Conservation (phyloP, 805 yeast genomes). For the Barnettozyma vustinii region DNA sequence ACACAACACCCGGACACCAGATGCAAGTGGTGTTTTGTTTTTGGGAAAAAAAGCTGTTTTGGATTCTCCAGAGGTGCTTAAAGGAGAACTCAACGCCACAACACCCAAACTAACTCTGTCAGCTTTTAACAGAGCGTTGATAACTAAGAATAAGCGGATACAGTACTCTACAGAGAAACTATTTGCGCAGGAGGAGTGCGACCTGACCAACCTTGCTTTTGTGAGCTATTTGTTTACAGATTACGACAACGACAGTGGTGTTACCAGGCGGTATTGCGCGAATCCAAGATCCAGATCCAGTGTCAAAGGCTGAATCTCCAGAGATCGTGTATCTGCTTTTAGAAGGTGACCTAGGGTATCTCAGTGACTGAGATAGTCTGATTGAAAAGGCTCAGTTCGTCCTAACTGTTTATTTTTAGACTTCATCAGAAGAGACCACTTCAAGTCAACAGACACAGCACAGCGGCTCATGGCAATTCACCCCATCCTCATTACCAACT, state of each 20-base stretch:
- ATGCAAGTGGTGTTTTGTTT: background rate
- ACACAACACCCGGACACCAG: conserved; percentile 2
- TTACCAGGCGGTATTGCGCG: background rate
- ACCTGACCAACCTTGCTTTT: background rate
- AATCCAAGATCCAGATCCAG: background rate
- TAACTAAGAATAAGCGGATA: background rate
- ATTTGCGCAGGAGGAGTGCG: background rate
- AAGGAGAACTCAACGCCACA: background rate
- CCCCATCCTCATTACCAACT: background rate
- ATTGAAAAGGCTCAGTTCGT: background rate
- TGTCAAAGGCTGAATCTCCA: background rate
- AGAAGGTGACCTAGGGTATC: background rate
- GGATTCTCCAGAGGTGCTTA: background rate
- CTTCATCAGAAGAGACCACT: background rate
- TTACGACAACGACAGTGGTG: background rate
- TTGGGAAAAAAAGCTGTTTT: background rate
- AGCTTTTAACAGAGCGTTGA: background rate
- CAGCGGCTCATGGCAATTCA: background rate
- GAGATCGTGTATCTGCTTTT: background rate
- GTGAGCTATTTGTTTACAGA: background rate
- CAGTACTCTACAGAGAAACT: background rate
- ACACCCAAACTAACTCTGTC: background rate
- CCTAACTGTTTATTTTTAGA: background rate
- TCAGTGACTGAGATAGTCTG: background rate
- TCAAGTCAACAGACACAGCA: too few relatives aligned